These are phyloP conservation scores for Dactylis glomerata DNA, from an alignment of 176 grass and related monocot genomes.

Conservation along the genomic window DNA sequence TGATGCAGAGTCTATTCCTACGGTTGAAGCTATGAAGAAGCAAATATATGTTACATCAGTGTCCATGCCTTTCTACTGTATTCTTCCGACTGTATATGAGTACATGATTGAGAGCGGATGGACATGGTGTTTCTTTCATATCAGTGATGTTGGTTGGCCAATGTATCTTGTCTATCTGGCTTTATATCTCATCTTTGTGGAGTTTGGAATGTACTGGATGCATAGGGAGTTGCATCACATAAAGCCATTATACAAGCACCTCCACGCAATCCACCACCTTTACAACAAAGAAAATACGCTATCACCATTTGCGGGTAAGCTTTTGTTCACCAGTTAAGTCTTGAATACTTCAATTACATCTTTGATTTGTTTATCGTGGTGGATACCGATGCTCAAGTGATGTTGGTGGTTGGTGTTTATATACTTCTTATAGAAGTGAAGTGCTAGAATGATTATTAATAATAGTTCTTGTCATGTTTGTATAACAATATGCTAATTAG, in stretches of 20 bases:
- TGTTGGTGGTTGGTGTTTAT: not conserved
- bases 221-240: slow-evolving; percentile 98
- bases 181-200: slow-evolving; percentile 67
- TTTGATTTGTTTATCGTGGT: not conserved
- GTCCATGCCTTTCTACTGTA: slow-evolving; percentile 45
- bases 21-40: slow-evolving; percentile 74
- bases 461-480: too few species aligned
- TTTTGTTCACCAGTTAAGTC: not conserved
- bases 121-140: slow-evolving; percentile 67
- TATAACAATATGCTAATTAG: too few species aligned
- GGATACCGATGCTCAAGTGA: not conserved
- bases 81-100: slow-evolving; percentile 75
- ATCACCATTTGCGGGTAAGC: slow-evolving; percentile 90
- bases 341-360: not conserved
- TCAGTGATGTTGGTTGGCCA: slow-evolving; percentile 66
- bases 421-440: not conserved
- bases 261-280: slow-evolving; percentile 87
- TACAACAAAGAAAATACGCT: slow-evolving; percentile 99
- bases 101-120: slow-evolving; percentile 89
- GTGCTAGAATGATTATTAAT: not conserved
- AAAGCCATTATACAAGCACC: slow-evolving; percentile 91
- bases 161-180: slow-evolving; percentile 54
- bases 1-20: slow-evolving; percentile 74
- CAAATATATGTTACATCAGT: slow-evolving; percentile 83
- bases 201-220: slow-evolving; percentile 99